Evolutionary conservation across 208 protist genomes (phyloP).

Genomic region (Crithidia sp.): DNA sequence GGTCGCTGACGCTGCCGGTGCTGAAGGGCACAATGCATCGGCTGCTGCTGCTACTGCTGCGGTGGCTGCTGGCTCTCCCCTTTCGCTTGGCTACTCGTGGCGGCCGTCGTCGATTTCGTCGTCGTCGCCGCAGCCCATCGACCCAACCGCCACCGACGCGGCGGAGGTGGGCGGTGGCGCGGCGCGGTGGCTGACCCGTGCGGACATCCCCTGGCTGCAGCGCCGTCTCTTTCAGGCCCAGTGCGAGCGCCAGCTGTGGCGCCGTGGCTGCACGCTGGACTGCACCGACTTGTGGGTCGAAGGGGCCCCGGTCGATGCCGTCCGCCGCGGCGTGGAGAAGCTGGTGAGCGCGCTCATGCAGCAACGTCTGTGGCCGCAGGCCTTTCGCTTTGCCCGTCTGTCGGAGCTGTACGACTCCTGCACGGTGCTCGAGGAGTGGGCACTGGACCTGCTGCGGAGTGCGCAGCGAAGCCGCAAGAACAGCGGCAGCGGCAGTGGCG

Average conservation of each 20-base stretch:
- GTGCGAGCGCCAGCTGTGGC: constrained; percentile 79
- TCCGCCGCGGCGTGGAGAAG: constrained; percentile 44
- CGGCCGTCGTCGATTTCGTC: constrained; percentile 23
- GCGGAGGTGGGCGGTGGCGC: not conserved
- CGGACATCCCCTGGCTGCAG: constrained; percentile 75
- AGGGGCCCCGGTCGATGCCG: constrained; percentile 42
- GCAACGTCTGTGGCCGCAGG: constrained; percentile 72
- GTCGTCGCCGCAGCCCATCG: constrained; percentile 7
- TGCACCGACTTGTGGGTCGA: constrained; percentile 82
- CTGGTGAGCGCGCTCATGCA: constrained; percentile 74
- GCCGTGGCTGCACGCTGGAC: constrained; percentile 64
- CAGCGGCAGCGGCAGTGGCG: not conserved
- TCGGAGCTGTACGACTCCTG: constrained; percentile 42
- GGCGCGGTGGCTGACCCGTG: constrained; percentile 45
- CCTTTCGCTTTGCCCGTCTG: constrained; percentile 64
- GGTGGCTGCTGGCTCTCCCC: constrained; percentile 27
- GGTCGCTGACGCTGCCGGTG: too few species aligned
- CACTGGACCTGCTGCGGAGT: constrained; percentile 47
- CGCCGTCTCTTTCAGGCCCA: constrained; percentile 76
- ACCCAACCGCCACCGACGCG: not conserved
- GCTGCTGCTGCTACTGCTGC: constrained; percentile 22
- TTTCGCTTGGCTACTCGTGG: constrained; percentile 49
- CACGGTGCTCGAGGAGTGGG: constrained; percentile 66
- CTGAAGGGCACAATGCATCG: not conserved
- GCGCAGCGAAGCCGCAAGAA: constrained; percentile 12